Conservation (phyloP, 352 stramenopile genomes). For the Globisporangium nagaii region DNA sequence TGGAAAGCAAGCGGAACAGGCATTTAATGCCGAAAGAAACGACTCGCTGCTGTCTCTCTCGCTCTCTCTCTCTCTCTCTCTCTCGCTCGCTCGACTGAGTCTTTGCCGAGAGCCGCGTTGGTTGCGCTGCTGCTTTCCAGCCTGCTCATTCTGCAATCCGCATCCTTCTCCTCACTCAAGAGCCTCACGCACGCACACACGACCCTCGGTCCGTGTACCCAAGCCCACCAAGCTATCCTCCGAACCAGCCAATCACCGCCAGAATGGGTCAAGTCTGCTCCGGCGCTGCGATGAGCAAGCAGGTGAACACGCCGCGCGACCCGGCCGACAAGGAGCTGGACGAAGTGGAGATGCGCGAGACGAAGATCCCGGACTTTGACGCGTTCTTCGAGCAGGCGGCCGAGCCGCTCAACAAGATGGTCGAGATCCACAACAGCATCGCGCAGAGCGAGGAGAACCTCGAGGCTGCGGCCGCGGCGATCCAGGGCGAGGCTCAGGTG, state of each 20-base stretch:
- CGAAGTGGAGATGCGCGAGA: conserved; percentile 20
- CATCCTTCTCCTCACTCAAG: conserved; percentile 21
- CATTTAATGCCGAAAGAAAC: no score
- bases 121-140: not conserved
- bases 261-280: conserved; percentile 67
- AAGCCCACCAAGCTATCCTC: no score
- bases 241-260: conserved; percentile 7
- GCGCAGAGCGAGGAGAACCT: conserved; percentile 50
- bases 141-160: conserved; percentile 28
- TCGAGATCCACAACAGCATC: conserved; percentile 46
- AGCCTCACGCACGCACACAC: conserved; percentile 1
- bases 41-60: no score
- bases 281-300: conserved; percentile 33
- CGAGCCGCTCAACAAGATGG: conserved; percentile 13
- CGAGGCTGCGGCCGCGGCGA: conserved; percentile 33
- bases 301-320: conserved; percentile 16
- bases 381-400: conserved; percentile 18
- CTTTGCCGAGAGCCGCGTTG: no score
- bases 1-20: no score
- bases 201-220: not conserved
- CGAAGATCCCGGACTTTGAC: conserved; percentile 22
- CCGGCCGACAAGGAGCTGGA: conserved; percentile 25
- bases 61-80: no score
- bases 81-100: not conserved
- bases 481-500: conserved; percentile 47